Base-by-base conservation (phyloP, 2,329 filamentous ascomycete genomes). In the Colletotrichum viniferum region DNA sequence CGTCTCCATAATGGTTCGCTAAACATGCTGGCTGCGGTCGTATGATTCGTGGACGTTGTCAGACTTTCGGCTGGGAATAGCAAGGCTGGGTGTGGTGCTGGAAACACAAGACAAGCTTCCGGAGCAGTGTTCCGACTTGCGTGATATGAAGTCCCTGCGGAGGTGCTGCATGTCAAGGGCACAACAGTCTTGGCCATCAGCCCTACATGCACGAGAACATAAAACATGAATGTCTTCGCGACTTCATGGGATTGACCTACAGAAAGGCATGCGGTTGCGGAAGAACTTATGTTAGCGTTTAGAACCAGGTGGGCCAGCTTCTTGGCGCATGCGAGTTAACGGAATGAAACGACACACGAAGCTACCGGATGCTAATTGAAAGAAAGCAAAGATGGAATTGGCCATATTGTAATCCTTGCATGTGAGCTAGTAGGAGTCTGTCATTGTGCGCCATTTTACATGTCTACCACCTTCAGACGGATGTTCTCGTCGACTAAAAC, bases 401-500 rank as follows among this genome's bases (percentile, higher is more conserved):
- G 43, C 12, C 43, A 13, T 2, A 48, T 2, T 2, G n/a, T 13
- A n/a, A 6, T 10, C 10, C 10, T 10, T 48, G 21, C 2, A 3
- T 12, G 5, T 5, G 12, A 48, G 43, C n/a, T 48, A 13, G 3
- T 48, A 7, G 1, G 12, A 12, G 10, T 4, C 43, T 48, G 18
- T 21, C n/a, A 21, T 48, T n/a, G 7, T 48, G 43, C 43, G 43
- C 43, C n/a, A 52, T 52, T 52, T 52, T 63, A 63, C n/a, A 63
- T n/a, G 7, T 38, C 4, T 21, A 18, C 34, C 34, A 63, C 18
- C 21, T 63, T 34, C 61, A 67, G 26, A 4, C 26, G 16, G n/a
- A 68, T 55, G 7, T 58, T 18, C 10, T 68, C 56, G 14, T 75
- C 69, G 2, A 71, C 70, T 3, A 73, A 14, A 7, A 75, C 73